phyloP scores from a whole-genome alignment of 768 basidiomycete species.

The Mycena metata region DNA sequence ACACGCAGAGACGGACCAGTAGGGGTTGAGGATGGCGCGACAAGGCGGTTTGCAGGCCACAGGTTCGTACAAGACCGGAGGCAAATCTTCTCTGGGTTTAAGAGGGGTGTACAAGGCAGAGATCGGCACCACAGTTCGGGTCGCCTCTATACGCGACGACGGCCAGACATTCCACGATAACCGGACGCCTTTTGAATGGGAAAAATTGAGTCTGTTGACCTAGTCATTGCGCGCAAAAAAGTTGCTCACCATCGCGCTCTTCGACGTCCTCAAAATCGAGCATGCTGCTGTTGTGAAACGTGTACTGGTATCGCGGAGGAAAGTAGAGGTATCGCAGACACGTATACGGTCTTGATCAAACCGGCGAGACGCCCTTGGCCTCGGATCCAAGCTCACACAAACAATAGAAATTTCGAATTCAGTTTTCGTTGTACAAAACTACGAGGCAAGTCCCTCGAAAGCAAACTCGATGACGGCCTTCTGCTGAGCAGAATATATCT shows the following conservation, averaged over 20 bases:
- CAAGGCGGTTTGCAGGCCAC: constrained; percentile 99
- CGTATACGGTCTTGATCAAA: constrained; percentile 35
- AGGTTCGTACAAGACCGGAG: constrained; percentile 97
- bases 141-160: constrained; percentile 97
- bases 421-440: neutral
- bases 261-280: constrained; percentile 97
- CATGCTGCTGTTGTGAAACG: constrained; percentile 56
- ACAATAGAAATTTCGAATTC: neutral
- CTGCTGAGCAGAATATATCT: constrained; percentile 76
- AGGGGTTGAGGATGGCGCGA: constrained; percentile 97
- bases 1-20: constrained; percentile 74
- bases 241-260: constrained; percentile 89
- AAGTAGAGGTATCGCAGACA: constrained; percentile 56
- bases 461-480: constrained; percentile 68
- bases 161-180: constrained; percentile 99
- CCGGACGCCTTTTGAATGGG: constrained; percentile 77
- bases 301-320: constrained; percentile 45
- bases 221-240: constrained; percentile 9
- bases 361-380: neutral
- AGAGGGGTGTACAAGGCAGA: constrained; percentile 97
- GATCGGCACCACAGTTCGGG: constrained; percentile 97
- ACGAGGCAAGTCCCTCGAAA: constrained; percentile 60
- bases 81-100: constrained; percentile 93
- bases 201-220: neutral
- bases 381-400: constrained; percentile 1